Conservation (phyloP, 23 red algal species). For the Gracilariopsis chorda region DNA sequence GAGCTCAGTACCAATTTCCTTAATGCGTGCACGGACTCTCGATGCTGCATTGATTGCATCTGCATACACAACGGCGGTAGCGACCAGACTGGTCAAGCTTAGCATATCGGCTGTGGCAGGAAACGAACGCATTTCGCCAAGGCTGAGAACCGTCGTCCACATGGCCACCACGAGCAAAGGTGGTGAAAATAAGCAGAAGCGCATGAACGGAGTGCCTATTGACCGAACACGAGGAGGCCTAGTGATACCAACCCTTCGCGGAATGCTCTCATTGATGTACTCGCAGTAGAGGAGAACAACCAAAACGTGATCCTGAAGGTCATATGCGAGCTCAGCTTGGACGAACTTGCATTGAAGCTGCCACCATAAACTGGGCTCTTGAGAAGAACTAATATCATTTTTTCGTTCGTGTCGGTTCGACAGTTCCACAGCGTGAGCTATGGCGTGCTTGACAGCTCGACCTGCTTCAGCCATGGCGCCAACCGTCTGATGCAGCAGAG, state of each 20-base stretch:
- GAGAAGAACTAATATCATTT: too few relatives aligned
- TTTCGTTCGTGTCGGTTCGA: background rate
- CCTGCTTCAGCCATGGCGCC: background rate
- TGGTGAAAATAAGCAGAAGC: constrained; percentile 29
- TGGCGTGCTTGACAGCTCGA: background rate
- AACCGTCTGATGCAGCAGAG: background rate
- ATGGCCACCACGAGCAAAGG: constrained; percentile 10
- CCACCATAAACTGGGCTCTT: constrained; percentile 8
- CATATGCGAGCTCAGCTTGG: background rate
- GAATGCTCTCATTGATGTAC: background rate
- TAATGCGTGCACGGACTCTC: background rate
- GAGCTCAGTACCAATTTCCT: background rate
- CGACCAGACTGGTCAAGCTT: constrained; percentile 16
- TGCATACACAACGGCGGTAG: constrained; percentile 20
- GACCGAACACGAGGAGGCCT: constrained; percentile 5
- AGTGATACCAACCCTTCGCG: constrained; percentile 15
- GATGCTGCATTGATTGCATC: background rate
- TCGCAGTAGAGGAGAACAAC: constrained; percentile 9
- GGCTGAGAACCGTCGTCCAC: constrained; percentile 5
- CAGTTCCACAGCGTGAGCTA: background rate
- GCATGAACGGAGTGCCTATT: constrained; percentile 6
- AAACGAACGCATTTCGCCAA: constrained; percentile 2
- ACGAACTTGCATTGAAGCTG: constrained; percentile 15
- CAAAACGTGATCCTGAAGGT: background rate
- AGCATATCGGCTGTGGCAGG: constrained; percentile 7